These are phyloP conservation scores for Hypoxylon perforatum DNA, from an alignment of 495 filamentous ascomycete species.

Conservation along the genomic window DNA sequence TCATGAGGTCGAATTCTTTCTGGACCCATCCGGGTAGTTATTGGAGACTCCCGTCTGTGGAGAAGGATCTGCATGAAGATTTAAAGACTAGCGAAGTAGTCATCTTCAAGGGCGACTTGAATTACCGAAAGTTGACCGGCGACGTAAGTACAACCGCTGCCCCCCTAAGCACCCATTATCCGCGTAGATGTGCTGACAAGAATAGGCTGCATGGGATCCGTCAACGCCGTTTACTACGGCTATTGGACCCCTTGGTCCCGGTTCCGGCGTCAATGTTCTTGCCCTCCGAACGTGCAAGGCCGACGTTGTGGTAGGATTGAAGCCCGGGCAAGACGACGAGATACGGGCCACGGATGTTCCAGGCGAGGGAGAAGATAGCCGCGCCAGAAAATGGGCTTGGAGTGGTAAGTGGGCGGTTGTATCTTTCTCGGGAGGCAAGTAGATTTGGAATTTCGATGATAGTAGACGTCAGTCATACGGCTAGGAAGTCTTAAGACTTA, in stretches of 20 bases:
- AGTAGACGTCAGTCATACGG: not conserved
- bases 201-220: constrained; percentile 82
- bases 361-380: constrained; percentile 73
- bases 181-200: constrained; percentile 20
- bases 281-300: constrained; percentile 95
- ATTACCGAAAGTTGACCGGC: constrained; percentile 89
- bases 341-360: constrained; percentile 66
- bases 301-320: constrained; percentile 92
- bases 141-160: constrained; percentile 71
- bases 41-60: constrained; percentile 82
- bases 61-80: constrained; percentile 76
- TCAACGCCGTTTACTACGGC: constrained; percentile 87
- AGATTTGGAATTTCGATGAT: not conserved
- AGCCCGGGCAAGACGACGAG: constrained; percentile 80
- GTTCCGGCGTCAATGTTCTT: constrained; percentile 82
- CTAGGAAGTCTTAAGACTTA: constrained; percentile 2
- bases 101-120: constrained; percentile 96
- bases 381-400: constrained; percentile 94
- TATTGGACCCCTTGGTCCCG: constrained; percentile 85
- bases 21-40: constrained; percentile 89
- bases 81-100: constrained; percentile 88
- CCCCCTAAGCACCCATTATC: not conserved
- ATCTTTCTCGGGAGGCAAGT: constrained; percentile 73
- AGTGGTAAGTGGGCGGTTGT: constrained; percentile 96
- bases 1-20: constrained; percentile 83